Conservation (phyloP, 169 alveolate species). For the Eimeria sp. region DNA sequence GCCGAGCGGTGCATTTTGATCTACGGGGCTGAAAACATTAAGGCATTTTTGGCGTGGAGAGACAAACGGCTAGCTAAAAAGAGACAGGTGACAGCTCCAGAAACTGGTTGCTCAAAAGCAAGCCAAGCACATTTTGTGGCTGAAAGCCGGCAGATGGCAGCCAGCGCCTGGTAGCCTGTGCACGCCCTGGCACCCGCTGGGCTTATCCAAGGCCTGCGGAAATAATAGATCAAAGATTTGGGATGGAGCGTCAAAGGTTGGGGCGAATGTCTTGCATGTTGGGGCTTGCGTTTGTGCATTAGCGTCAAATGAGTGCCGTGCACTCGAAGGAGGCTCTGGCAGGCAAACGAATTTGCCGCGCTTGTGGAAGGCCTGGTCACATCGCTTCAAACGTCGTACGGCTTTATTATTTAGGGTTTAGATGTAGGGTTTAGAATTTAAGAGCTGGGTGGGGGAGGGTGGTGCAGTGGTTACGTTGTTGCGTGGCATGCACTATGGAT, state of each 20-base stretch:
- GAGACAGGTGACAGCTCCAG: conserved; percentile 16
- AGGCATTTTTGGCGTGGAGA: conserved; percentile 90
- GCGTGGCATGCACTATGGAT: neutral
- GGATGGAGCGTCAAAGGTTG: neutral
- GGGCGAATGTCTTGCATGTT: neutral
- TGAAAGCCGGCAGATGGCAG: neutral
- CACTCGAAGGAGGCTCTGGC: conserved; percentile 82
- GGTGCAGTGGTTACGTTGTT: neutral
- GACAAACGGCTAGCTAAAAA: conserved; percentile 85
- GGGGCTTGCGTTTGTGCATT: neutral
- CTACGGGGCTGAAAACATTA: conserved; percentile 92
- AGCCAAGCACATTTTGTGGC: neutral
- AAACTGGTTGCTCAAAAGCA: neutral
- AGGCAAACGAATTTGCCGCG: conserved; percentile 90
- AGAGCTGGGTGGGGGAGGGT: neutral
- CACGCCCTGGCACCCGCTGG: neutral
- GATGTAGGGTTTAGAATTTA: neutral
- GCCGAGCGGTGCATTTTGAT: conserved; percentile 91
- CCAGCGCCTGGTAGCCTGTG: neutral
- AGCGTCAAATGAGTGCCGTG: conserved; percentile 67
- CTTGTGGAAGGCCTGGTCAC: conserved; percentile 94
- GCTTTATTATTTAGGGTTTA: neutral
- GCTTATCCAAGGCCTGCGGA: neutral
- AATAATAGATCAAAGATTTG: neutral
- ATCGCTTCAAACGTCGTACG: conserved; percentile 93